Conservation (phyloP, 176 grass and related monocot species). For the Oryza rufipogon region DNA sequence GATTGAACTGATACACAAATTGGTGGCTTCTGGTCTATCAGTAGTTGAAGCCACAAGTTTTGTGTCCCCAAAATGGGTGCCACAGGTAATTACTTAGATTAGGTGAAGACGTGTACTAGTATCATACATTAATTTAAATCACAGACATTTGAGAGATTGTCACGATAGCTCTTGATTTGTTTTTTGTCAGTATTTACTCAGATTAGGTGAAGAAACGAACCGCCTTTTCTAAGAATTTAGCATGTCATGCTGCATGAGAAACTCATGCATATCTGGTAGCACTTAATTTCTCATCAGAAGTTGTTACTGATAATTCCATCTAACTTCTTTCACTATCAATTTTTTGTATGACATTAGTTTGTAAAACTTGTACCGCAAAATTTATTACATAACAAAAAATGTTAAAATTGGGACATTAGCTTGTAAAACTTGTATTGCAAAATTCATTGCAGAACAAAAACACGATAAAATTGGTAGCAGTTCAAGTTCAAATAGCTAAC, state of each 20-base stretch:
- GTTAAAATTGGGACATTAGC: not conserved
- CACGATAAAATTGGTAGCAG: not conserved
- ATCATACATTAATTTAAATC: not conserved
- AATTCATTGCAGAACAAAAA: conserved; percentile 11
- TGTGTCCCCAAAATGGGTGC: conserved; percentile 98
- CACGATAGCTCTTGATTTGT: not conserved
- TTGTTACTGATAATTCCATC: not conserved
- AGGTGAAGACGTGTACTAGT: not conserved
- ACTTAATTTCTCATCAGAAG: not conserved
- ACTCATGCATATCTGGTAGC: not conserved
- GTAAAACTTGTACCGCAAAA: not conserved
- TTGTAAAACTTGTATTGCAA: not conserved
- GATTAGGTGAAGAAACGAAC: too few species aligned
- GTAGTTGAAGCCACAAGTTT: conserved; percentile 97
- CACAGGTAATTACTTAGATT: conserved; percentile 61
- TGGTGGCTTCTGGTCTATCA: conserved; percentile 73
- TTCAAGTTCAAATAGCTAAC: conserved; percentile 4
- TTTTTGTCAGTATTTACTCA: too few species aligned
- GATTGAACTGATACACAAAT: conserved; percentile 88
- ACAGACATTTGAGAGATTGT: not conserved
- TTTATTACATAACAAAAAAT: not conserved
- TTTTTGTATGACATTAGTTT: not conserved
- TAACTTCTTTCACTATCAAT: not conserved
- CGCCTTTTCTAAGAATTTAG: not conserved
- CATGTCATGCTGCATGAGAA: too few species aligned